Base-by-base conservation (phyloP, 441 rosid genomes). In the Gossypium trilobum region DNA sequence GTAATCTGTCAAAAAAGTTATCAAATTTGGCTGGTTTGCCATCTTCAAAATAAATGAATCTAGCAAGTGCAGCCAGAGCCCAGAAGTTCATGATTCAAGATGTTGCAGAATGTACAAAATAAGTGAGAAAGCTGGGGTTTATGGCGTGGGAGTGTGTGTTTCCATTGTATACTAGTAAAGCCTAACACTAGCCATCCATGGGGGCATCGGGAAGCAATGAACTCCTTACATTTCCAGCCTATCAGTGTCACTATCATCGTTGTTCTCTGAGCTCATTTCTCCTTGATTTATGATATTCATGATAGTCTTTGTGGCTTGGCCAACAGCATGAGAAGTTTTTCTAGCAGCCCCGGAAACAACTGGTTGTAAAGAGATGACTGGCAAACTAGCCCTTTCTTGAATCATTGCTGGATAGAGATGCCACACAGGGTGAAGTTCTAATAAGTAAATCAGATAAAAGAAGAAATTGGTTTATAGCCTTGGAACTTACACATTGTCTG, bases 331-430 rank as follows among this genome's bases (percentile, higher is more conserved):
- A 27, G 96, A 87, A 58, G 98, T 89, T 83, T 87, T 91, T 82
- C 86, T 82, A 0, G 96, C 96, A 29, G 93, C 98, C 42, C 96
- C 91, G 0, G 82, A 82, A 73, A 95, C 92, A 6, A 87, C 91
- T 10, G 97, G 97, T 61, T 87, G 88, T 79, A 88, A 76, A 3
- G 97, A 88, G 84, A 88, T 89, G 61, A 78, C 79, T 8, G 98
- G 96, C 79, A 91, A 82, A 73, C 74, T 88, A 36, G 99, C 97
- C 74, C 96, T 82, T 83, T 95, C 98, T 82, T 95, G 85, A 80
- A 89, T 91, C 84, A 92, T 88, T 20, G 97, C 99, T 95, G 84
- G 73, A 84, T 33, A 73, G 11, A 58, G 8, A 71, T 44, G 22
- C 1, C 16, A 39, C n/a, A 29, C 31, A 58, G 25, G 33, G 29